Percentiles rank a stretch among this genome's conserved stretches.
These are phyloP conservation scores for Aphanomyces euteiches DNA, from an alignment of 352 stramenopile genomes.

Conservation along the genomic window DNA sequence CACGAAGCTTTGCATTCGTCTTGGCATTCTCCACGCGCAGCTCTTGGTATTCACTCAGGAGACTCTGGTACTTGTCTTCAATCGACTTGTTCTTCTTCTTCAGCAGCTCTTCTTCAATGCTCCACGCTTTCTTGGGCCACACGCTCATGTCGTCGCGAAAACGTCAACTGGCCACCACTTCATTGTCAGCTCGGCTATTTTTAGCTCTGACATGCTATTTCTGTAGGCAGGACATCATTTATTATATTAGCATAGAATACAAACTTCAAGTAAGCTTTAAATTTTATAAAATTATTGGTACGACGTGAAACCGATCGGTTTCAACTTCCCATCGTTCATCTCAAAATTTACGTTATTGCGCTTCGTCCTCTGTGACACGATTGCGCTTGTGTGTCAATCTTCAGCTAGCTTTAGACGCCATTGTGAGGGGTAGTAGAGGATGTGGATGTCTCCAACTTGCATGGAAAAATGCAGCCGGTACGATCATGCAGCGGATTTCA, in stretches of 20 bases:
- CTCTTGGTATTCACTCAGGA: conserved; percentile 66
- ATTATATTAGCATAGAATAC: too few species aligned
- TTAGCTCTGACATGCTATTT: neutral
- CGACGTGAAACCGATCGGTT: too few species aligned
- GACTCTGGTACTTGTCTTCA: conserved; percentile 63
- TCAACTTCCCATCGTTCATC: too few species aligned
- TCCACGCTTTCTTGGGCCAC: conserved; percentile 62
- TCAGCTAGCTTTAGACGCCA: too few species aligned
- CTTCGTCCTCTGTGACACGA: too few species aligned
- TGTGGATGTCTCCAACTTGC: too few species aligned
- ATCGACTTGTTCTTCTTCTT: conserved; percentile 65
- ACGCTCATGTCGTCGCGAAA: conserved; percentile 26
- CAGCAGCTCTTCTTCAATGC: conserved; percentile 71
- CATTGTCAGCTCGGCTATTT: conserved; percentile 14
- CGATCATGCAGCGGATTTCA: too few species aligned
- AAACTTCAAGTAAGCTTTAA: neutral
- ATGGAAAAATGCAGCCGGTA: too few species aligned
- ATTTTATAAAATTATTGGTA: neutral
- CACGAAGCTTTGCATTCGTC: conserved; percentile 57
- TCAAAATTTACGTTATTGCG: too few species aligned
- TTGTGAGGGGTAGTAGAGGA: too few species aligned
- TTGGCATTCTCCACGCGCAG: conserved; percentile 65
- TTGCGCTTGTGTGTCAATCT: too few species aligned
- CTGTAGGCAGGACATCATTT: neutral
- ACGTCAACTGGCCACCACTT: conserved; percentile 21